Evolutionary conservation across 2,329 filamentous ascomycete genomes (phyloP), one percentile per base, ranked within the genome.

Genomic region (Aspergillus aculeatus): DNA sequence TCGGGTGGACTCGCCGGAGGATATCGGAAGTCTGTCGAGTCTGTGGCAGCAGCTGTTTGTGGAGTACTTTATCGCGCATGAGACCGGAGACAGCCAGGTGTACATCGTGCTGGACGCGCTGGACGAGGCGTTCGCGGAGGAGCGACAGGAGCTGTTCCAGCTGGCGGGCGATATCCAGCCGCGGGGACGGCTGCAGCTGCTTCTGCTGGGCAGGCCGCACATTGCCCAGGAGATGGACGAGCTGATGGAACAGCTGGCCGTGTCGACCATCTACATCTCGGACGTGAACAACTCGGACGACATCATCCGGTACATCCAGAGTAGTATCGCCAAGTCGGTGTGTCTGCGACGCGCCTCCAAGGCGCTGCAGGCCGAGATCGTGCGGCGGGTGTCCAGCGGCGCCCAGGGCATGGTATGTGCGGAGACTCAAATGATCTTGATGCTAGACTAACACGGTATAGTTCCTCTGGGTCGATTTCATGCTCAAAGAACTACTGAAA

Each of bases 391-490:
- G 66, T 72, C 73, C 4, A 71, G 72, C 5, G 76, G 78, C 21
- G 80, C 80, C 1, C 77, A 80, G 21, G 81, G 80, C 0, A 74
- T 82, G 19, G 26, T 26, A 26, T 9, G 26, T 26, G 6, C 26
- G 2, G 2, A 9, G 7, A 26, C 7, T 9, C 26, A 26, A 26
- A 2, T 26, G 26, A 23, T 3, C 26, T 26, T 26, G 26, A 26
- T 26, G 5, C 26, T 26, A 26, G 26, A 9, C 26, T 26, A 26
- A 26, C 9, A 7, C 9, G 7, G 26, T 26, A 6, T 6, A 26
- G 26, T 83, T 83, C 62, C 80, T 82, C 21, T 73, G 81, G 50
- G 81, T 80, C 50, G 78, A 81, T 57, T 77, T 82, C 49, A 82
- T 83, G 80, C 58, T 84, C 3, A 78, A 78, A 5, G 82, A 84